phyloP scores from a whole-genome alignment of 208 protist genomes.

The Leptomonas pyrrhocoris region DNA sequence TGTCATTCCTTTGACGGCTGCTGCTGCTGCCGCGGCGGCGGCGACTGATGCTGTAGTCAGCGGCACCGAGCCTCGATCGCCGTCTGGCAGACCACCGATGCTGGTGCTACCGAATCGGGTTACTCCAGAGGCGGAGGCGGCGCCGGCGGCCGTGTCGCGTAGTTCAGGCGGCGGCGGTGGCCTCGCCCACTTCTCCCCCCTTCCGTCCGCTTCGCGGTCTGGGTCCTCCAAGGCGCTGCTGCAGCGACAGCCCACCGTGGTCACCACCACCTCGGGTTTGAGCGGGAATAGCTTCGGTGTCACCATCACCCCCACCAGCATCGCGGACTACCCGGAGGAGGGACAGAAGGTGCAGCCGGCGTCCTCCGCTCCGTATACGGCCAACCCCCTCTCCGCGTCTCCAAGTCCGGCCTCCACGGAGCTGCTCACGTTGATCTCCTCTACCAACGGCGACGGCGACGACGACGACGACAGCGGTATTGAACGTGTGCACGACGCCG shows the following conservation, averaged over 20 bases:
- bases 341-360: background rate
- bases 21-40: background rate
- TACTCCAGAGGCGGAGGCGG: background rate
- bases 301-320: background rate
- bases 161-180: background rate
- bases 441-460: background rate
- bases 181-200: background rate
- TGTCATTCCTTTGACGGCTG: background rate
- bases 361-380: background rate
- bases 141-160: no score
- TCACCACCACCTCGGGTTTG: background rate
- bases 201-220: background rate
- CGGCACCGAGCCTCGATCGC: background rate
- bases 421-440: conserved; percentile 2
- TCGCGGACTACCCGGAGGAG: background rate
- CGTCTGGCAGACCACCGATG: background rate
- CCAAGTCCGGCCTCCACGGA: background rate
- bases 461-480: conserved; percentile 11
- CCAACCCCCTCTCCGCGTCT: background rate
- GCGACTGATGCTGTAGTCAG: background rate
- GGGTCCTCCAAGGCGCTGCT: background rate
- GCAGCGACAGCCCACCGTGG: background rate
- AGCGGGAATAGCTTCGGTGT: conserved; percentile 6
- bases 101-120: background rate
- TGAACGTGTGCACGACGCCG: conserved; percentile 4